Evolutionary conservation across 2,329 filamentous ascomycete genomes (phyloP).

Genomic region (Diaporthe capsici): DNA sequence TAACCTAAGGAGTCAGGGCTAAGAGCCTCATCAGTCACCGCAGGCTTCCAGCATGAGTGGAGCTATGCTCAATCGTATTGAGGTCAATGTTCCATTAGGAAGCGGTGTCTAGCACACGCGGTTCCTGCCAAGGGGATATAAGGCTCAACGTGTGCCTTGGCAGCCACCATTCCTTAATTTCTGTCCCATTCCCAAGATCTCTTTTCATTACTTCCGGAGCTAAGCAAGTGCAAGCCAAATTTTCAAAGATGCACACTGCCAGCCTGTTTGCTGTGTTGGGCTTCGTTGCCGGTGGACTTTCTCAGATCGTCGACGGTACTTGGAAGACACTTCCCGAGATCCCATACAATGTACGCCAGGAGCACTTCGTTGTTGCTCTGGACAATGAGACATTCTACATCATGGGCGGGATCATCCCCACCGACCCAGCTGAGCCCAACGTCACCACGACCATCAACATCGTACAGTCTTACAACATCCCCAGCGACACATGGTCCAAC

Average conservation of each 20-base stretch:
- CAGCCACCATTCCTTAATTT: neutral
- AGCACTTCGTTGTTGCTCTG: slow-evolving; percentile 47
- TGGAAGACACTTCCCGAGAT: slow-evolving; percentile 47
- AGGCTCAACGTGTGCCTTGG: neutral
- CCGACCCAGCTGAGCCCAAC: slow-evolving; percentile 36
- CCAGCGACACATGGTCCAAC: slow-evolving; percentile 48
- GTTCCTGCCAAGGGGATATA: slow-evolving; percentile 12
- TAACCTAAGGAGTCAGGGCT: neutral
- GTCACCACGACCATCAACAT: slow-evolving; percentile 45
- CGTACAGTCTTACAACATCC: slow-evolving; percentile 50
- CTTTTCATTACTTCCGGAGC: neutral
- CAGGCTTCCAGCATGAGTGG: neutral
- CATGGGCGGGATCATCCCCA: slow-evolving; percentile 48
- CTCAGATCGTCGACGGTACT: slow-evolving; percentile 32
- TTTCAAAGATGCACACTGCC: neutral
- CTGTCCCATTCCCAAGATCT: neutral
- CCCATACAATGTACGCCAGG: slow-evolving; percentile 47
- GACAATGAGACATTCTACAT: slow-evolving; percentile 45
- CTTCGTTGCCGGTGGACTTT: slow-evolving; percentile 1
- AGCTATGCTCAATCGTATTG: neutral
- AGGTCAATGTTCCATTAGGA: neutral
- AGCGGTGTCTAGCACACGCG: neutral
- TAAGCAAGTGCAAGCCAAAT: neutral
- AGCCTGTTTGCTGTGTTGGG: neutral
- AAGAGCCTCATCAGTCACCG: neutral